These are phyloP conservation scores for Fusarium pininemorale DNA, from an alignment of 2,329 filamentous ascomycete species.

Conservation along the genomic window DNA sequence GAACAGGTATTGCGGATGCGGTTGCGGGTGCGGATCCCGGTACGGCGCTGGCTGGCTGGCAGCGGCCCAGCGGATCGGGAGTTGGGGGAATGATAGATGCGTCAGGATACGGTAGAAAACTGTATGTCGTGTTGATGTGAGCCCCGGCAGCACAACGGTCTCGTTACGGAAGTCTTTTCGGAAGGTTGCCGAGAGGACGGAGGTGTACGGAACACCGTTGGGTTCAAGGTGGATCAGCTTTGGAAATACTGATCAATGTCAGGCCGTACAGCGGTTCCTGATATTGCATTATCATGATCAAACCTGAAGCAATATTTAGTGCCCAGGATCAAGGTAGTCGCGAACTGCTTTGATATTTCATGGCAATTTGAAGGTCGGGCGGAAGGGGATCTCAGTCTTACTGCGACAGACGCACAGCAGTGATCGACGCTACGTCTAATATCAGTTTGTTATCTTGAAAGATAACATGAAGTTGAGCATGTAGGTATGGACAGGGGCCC, in stretches of 20 bases:
- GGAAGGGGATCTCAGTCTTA: not conserved
- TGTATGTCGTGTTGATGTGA: conserved; percentile 12
- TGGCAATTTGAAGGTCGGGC: conserved; percentile 18
- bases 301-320: conserved; percentile 1
- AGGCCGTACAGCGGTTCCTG: conserved; percentile 4
- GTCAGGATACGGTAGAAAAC: not conserved
- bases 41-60: conserved; percentile 24
- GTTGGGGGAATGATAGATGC: conserved; percentile 14
- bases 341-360: conserved; percentile 12
- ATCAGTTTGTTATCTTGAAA: conserved; percentile 15
- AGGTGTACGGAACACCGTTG: conserved; percentile 37
- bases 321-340: conserved; percentile 7
- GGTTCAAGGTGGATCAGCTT: conserved; percentile 8
- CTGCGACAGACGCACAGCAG: conserved; percentile 5
- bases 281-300: conserved; percentile 4
- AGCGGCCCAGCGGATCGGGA: conserved; percentile 42
- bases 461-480: not conserved
- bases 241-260: conserved; percentile 4
- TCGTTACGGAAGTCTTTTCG: conserved; percentile 27
- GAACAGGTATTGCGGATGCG: conserved; percentile 15
- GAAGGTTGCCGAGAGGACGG: conserved; percentile 43
- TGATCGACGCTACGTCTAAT: conserved; percentile 9
- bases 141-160: conserved; percentile 13
- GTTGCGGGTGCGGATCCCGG: conserved; percentile 22
- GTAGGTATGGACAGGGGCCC: not conserved